phyloP scores from a whole-genome alignment of 129 eudicot genomes.

The Flaveria trinervia region DNA sequence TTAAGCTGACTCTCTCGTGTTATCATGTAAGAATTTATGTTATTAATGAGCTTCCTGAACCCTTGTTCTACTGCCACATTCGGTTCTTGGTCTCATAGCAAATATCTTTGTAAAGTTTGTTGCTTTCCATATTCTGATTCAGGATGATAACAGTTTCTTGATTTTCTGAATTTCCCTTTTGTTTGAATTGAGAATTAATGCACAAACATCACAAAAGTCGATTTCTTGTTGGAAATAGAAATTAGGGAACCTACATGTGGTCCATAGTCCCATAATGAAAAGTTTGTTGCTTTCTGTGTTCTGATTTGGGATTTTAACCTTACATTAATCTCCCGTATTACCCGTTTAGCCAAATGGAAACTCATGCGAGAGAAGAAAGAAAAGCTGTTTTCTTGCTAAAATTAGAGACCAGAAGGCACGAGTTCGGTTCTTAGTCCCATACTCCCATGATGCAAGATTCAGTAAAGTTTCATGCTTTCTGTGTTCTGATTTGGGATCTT shows the following conservation, averaged over 20 bases:
- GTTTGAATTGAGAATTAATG: not conserved
- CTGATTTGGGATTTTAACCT: not conserved
- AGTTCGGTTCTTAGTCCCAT: slow-evolving; percentile 28
- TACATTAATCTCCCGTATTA: not conserved
- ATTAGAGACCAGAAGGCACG: not conserved
- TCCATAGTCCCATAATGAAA: slow-evolving; percentile 29
- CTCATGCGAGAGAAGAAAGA: not conserved
- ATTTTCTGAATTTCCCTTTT: not conserved
- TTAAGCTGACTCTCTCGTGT: slow-evolving; percentile 30
- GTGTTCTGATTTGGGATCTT: not conserved
- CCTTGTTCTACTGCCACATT: slow-evolving; percentile 28
- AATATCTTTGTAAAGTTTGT: slow-evolving; percentile 33
- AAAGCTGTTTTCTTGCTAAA: not conserved
- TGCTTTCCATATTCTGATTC: slow-evolving; percentile 13
- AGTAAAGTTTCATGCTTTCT: slow-evolving; percentile 31
- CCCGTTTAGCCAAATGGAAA: not conserved
- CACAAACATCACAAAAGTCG: not conserved
- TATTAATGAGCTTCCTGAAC: slow-evolving; percentile 31
- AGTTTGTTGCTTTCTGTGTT: slow-evolving; percentile 25
- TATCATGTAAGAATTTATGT: slow-evolving; percentile 38
- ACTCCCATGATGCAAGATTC: slow-evolving; percentile 22
- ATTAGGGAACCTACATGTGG: slow-evolving; percentile 1
- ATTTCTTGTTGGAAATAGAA: not conserved
- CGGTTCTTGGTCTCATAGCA: slow-evolving; percentile 30
- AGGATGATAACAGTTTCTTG: not conserved